phyloP scores from a whole-genome alignment of 1,284 basidiomycete genomes.

The Earliella scabrosa region DNA sequence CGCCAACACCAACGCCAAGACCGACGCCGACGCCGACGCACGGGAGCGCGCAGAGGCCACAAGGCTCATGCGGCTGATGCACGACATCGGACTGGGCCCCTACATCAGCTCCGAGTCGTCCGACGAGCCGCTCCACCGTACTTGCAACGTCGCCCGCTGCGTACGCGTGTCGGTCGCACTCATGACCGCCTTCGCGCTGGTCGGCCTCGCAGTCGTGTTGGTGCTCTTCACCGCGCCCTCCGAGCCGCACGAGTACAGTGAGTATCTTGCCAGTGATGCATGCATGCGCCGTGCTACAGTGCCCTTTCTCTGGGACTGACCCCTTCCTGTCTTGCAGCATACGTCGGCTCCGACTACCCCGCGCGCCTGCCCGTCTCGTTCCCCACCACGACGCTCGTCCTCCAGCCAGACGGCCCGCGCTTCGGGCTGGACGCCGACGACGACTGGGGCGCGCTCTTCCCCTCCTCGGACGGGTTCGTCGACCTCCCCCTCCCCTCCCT shows the following conservation, averaged over 20 bases:
- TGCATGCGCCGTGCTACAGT: too few species aligned
- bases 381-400: conserved; percentile 16
- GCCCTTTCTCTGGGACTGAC: too few species aligned
- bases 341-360: conserved; percentile 27
- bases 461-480: conserved; percentile 40
- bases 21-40: too few species aligned
- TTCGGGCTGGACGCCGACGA: conserved; percentile 33
- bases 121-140: too few species aligned
- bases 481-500: conserved; percentile 33
- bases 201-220: not conserved
- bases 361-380: conserved; percentile 24
- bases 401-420: conserved; percentile 13
- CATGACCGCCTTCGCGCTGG: not conserved
- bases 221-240: not conserved
- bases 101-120: too few species aligned
- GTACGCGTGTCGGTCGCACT: too few species aligned
- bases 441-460: conserved; percentile 41
- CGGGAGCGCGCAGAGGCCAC: too few species aligned
- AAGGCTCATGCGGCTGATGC: too few species aligned
- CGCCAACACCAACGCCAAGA: too few species aligned
- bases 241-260: not conserved
- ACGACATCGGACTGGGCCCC: too few species aligned
- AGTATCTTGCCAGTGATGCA: too few species aligned
- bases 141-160: too few species aligned
- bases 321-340: conserved; percentile 21